Conservation (phyloP, 2,329 filamentous ascomycete species). For the Colletotrichum tamarilloi region DNA sequence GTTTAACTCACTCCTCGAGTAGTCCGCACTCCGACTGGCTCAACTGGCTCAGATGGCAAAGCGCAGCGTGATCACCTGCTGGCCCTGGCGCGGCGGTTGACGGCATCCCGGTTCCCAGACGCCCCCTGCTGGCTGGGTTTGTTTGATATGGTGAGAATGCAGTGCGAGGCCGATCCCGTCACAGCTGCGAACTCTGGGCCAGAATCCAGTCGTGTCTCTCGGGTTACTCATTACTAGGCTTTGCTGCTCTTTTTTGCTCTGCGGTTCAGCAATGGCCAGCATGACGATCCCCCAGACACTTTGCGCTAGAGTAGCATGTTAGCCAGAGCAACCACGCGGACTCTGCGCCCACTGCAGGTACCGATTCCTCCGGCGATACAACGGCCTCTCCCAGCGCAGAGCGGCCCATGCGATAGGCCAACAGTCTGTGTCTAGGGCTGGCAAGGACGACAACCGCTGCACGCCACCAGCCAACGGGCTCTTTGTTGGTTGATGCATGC, state of each 20-base stretch:
- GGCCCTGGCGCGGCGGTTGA: conserved; percentile 14
- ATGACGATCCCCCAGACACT: neutral
- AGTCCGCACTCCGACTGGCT: conserved; percentile 23
- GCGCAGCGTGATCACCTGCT: conserved; percentile 18
- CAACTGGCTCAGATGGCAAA: conserved; percentile 13
- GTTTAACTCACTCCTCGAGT: conserved; percentile 21
- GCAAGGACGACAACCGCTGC: neutral
- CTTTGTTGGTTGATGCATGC: neutral
- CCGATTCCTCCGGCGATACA: conserved; percentile 31
- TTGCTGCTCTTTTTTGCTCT: conserved; percentile 3
- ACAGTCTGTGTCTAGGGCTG: conserved; percentile 21
- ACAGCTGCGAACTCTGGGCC: conserved; percentile 24
- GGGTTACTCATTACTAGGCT: conserved; percentile 4
- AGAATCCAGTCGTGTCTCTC: neutral
- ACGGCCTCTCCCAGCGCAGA: conserved; percentile 21
- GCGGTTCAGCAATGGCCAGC: conserved; percentile 8
- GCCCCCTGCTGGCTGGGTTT: conserved; percentile 8
- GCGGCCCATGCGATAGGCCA: conserved; percentile 22
- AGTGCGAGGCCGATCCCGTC: conserved; percentile 22
- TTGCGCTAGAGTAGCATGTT: conserved; percentile 14
- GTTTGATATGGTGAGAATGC: conserved; percentile 9
- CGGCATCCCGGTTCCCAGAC: conserved; percentile 1
- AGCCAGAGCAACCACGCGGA: conserved; percentile 16
- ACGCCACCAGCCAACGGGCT: conserved; percentile 1
- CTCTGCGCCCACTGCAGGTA: conserved; percentile 27